A percentile compares a stretch with the other conserved stretches of the same genome.
Conservation (phyloP, 2,329 filamentous ascomycete genomes). For the Colletotrichum horii region DNA sequence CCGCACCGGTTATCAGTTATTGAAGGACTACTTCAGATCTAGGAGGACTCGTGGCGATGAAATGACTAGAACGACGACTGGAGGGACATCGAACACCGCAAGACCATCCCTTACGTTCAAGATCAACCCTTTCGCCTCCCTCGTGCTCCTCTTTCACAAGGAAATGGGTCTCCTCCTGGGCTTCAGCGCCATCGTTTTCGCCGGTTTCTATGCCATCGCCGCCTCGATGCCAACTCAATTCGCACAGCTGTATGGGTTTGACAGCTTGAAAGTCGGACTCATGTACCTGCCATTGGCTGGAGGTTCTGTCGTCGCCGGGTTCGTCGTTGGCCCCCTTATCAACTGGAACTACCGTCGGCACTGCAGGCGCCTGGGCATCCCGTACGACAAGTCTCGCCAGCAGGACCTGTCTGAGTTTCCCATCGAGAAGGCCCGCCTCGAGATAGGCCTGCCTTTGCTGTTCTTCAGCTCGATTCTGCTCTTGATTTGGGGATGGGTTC, state of each 20-base stretch:
- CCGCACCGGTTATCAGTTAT: slow-evolving; percentile 32
- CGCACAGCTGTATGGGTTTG: slow-evolving; percentile 61
- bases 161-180: slow-evolving; percentile 50
- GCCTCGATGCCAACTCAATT: slow-evolving; percentile 50
- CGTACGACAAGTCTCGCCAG: slow-evolving; percentile 57
- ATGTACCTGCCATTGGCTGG: slow-evolving; percentile 57
- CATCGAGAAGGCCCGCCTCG: slow-evolving; percentile 55
- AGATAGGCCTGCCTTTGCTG: slow-evolving; percentile 56
- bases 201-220: slow-evolving; percentile 54
- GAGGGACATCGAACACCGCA: slow-evolving; percentile 18
- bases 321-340: slow-evolving; percentile 57
- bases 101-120: slow-evolving; percentile 37
- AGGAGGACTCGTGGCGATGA: slow-evolving; percentile 6
- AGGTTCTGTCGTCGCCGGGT: slow-evolving; percentile 52
- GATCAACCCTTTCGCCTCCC: slow-evolving; percentile 45
- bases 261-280: slow-evolving; percentile 59
- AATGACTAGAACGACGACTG: not conserved
- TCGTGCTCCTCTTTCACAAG: slow-evolving; percentile 45
- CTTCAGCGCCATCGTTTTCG: slow-evolving; percentile 50
- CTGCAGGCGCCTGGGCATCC: slow-evolving; percentile 56
- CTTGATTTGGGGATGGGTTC: slow-evolving; percentile 57
- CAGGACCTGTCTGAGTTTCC: slow-evolving; percentile 54
- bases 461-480: slow-evolving; percentile 52
- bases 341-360: slow-evolving; percentile 73
- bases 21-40: slow-evolving; percentile 22